phyloP scores from a whole-genome alignment of 805 yeast genomes.

The Ogataea angusta region DNA sequence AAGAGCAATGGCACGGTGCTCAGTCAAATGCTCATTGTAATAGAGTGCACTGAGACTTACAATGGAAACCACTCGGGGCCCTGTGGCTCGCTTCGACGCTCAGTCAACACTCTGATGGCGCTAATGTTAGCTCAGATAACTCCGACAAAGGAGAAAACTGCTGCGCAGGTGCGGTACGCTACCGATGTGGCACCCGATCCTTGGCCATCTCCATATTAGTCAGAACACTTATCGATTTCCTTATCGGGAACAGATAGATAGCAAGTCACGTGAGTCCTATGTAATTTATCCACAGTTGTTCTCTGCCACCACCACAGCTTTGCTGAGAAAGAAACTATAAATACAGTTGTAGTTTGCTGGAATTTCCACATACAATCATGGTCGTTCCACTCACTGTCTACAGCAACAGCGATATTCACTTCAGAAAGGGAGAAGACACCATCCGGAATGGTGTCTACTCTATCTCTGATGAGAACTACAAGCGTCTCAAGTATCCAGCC shows the following conservation, averaged over 20 bases:
- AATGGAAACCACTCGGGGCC: too few species aligned
- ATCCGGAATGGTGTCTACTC: slow-evolving; percentile 47
- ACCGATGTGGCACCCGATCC: neutral
- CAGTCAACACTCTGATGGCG: too few species aligned
- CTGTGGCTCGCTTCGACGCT: too few species aligned
- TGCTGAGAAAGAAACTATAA: neutral
- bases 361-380: neutral
- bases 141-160: neutral
- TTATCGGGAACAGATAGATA: neutral
- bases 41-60: too few species aligned
- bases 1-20: too few species aligned
- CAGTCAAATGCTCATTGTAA: too few species aligned
- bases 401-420: slow-evolving; percentile 39
- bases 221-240: neutral
- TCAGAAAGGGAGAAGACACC: slow-evolving; percentile 49
- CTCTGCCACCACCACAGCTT: slow-evolving; percentile 9
- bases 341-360: neutral
- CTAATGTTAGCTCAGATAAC: neutral
- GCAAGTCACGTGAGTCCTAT: slow-evolving; percentile 1
- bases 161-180: neutral
- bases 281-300: slow-evolving; percentile 1
- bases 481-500: slow-evolving; percentile 43
- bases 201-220: neutral
- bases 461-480: slow-evolving; percentile 41
- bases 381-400: slow-evolving; percentile 14